A percentile compares a stretch with the other conserved stretches of the same genome.
phyloP scores from a whole-genome alignment of 176 grass and related monocot genomes.

The Zoysia japonica region DNA sequence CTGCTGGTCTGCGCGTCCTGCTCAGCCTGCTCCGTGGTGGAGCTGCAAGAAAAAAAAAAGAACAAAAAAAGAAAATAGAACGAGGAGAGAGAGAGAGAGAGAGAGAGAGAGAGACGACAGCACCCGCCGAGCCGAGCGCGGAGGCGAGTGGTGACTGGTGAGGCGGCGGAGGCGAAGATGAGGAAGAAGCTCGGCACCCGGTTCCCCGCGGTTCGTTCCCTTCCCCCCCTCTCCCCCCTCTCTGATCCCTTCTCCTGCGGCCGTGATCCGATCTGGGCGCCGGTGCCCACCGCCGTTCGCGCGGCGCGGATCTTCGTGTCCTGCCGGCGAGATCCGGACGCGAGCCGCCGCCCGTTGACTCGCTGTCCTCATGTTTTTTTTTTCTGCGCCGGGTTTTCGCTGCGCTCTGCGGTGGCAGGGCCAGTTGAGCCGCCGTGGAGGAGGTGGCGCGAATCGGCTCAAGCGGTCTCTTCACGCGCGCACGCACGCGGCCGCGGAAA shows the following conservation, averaged over 20 bases:
- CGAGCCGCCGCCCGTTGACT: conserved; percentile 20
- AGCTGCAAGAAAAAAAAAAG: not conserved
- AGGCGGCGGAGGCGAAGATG: conserved; percentile 58
- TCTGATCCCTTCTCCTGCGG: conserved; percentile 9
- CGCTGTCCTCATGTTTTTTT: not conserved
- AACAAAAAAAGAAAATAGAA: not conserved
- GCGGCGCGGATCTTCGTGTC: conserved; percentile 21
- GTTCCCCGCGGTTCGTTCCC: conserved; percentile 85
- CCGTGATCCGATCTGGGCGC: conserved; percentile 41
- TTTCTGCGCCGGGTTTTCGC: not conserved
- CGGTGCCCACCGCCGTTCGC: not conserved
- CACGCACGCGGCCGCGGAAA: not conserved
- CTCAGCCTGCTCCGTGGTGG: not conserved
- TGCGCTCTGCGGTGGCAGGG: not conserved
- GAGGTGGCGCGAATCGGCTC: not conserved
- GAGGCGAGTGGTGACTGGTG: conserved; percentile 18
- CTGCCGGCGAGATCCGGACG: conserved; percentile 28
- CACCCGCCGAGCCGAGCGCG: conserved; percentile 35
- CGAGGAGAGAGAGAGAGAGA: not conserved
- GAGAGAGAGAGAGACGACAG: conserved; percentile 3
- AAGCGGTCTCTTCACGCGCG: not conserved
- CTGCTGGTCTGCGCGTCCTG: not conserved
- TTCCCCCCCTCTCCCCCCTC: not conserved
- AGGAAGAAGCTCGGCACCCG: conserved; percentile 99
- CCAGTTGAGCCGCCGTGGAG: not conserved